These are phyloP conservation scores for Xylariaceae sp. DNA, from an alignment of 2,329 filamentous ascomycete species.

Conservation along the genomic window DNA sequence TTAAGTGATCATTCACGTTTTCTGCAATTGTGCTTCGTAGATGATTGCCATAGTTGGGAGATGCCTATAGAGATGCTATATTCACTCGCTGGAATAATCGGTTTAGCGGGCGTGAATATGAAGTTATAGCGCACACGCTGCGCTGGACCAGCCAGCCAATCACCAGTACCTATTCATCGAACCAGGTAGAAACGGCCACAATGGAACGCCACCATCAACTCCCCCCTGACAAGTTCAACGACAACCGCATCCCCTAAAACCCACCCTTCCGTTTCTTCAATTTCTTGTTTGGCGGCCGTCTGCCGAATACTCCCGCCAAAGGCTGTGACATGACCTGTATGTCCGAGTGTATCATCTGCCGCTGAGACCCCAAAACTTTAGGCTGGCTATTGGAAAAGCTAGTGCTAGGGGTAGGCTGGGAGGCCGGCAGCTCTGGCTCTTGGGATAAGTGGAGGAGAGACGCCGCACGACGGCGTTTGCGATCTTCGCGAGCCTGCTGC, in stretches of 20 bases:
- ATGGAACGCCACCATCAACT: not conserved
- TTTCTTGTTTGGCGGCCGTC: conserved; percentile 30
- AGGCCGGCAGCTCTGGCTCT: conserved; percentile 28
- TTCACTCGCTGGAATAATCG: too few relatives aligned
- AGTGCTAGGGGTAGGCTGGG: conserved; percentile 27
- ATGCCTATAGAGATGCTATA: not conserved
- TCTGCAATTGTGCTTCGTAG: too few relatives aligned
- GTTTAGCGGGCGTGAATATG: too few relatives aligned
- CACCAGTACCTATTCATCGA: not conserved
- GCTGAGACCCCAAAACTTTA: conserved; percentile 21
- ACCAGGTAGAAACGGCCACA: not conserved
- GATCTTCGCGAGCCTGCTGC: conserved; percentile 27
- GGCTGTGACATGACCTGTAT: conserved; percentile 33
- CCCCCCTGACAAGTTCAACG: conserved; percentile 1
- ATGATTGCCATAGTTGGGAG: not conserved
- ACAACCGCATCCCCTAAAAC: conserved; percentile 23
- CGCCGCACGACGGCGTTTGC: conserved; percentile 32
- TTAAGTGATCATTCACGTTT: not conserved
- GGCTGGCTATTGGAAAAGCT: conserved; percentile 30
- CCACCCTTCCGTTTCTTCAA: conserved; percentile 31
- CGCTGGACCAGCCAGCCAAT: not conserved
- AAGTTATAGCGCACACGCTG: too few relatives aligned
- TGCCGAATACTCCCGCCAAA: conserved; percentile 29
- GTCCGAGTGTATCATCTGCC: conserved; percentile 23
- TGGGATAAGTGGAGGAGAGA: conserved; percentile 28